A percentile compares a stretch with the other conserved stretches of the same genome.
Evolutionary conservation across 805 yeast species (phyloP).

Genomic region (Starmerella roubikii): DNA sequence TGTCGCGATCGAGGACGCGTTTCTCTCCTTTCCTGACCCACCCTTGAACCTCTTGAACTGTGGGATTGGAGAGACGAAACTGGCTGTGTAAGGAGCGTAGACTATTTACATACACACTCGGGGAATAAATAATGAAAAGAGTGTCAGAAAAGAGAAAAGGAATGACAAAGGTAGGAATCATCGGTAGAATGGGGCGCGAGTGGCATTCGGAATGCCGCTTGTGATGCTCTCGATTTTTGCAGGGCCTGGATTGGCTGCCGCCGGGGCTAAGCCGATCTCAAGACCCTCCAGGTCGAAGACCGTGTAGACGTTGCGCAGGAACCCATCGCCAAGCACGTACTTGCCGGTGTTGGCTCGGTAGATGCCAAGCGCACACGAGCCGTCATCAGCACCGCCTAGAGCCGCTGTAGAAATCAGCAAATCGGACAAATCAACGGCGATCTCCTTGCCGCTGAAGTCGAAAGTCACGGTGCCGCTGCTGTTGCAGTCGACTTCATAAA

Average conservation of each 20-base stretch:
- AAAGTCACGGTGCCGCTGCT: constrained; percentile 4
- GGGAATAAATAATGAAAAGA: neutral
- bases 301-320: constrained; percentile 48
- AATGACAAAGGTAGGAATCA: too few relatives aligned
- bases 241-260: neutral
- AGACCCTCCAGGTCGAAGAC: constrained; percentile 49
- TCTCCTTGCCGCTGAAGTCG: constrained; percentile 13
- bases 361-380: constrained; percentile 1
- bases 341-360: neutral
- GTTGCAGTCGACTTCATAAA: constrained; percentile 5
- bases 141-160: too few relatives aligned
- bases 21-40: too few relatives aligned
- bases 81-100: too few relatives aligned
- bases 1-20: too few relatives aligned
- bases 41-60: too few relatives aligned
- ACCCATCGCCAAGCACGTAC: constrained; percentile 46
- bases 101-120: too few relatives aligned
- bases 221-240: constrained; percentile 2
- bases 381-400: neutral
- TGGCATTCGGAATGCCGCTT: constrained; percentile 6
- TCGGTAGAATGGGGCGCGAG: constrained; percentile 3
- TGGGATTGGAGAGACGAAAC: too few relatives aligned
- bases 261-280: constrained; percentile 39
- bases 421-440: neutral
- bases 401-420: neutral